phyloP scores from a whole-genome alignment of 352 stramenopile species.

The Globisporangium middletonii region DNA sequence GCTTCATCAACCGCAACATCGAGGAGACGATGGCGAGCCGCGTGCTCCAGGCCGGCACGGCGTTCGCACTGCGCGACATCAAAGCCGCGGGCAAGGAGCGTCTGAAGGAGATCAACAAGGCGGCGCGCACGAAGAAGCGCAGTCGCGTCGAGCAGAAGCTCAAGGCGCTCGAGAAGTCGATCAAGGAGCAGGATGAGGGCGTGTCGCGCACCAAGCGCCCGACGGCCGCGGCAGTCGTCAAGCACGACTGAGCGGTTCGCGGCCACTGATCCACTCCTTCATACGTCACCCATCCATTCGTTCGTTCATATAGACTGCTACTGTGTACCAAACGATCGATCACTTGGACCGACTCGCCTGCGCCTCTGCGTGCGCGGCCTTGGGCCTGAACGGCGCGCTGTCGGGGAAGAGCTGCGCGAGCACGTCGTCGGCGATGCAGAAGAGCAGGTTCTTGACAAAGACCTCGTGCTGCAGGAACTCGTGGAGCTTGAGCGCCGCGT shows the following conservation, averaged over 20 bases:
- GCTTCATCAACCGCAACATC: conserved; percentile 85
- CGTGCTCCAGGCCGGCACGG: conserved; percentile 64
- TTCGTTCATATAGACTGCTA: too few species aligned
- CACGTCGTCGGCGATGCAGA: conserved; percentile 73
- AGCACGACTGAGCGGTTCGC: conserved; percentile 6
- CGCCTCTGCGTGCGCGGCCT: conserved; percentile 9
- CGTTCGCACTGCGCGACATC: conserved; percentile 56
- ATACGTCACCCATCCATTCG: too few species aligned
- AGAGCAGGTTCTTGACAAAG: conserved; percentile 84
- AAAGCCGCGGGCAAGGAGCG: conserved; percentile 72
- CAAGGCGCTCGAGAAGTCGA: conserved; percentile 63
- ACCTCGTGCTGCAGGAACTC: conserved; percentile 85
- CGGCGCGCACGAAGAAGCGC: conserved; percentile 78
- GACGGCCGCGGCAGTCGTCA: conserved; percentile 33
- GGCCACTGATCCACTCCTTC: neutral
- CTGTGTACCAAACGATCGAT: neutral
- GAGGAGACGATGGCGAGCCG: conserved; percentile 84
- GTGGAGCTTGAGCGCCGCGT: conserved; percentile 76
- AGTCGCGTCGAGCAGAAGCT: conserved; percentile 82
- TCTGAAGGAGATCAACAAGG: conserved; percentile 83
- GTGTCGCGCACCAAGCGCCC: conserved; percentile 35
- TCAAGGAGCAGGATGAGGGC: conserved; percentile 75
- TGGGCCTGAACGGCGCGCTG: conserved; percentile 41
- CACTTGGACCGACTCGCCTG: neutral
- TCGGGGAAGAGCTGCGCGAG: conserved; percentile 75